Evolutionary conservation across 331 rosid genomes (phyloP).

Genomic region (Malus hybrid): DNA sequence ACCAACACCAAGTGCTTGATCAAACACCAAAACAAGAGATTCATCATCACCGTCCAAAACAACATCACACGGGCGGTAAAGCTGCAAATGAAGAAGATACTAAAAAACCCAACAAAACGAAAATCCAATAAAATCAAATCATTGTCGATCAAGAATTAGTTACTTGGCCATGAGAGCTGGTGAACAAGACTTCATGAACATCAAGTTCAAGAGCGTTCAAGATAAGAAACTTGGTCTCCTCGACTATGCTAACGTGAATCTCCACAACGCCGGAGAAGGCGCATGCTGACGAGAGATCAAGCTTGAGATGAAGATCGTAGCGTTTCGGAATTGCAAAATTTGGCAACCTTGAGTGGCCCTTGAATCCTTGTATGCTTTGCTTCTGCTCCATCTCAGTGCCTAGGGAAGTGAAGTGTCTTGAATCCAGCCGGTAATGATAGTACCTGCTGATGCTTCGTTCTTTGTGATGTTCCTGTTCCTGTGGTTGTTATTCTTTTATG

Average conservation of each 20-base stretch:
- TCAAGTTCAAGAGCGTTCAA: conserved; percentile 50
- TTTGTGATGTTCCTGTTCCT: neutral
- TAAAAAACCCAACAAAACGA: neutral
- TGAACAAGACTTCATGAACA: conserved; percentile 33
- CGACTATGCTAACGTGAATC: conserved; percentile 23
- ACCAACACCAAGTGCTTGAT: conserved; percentile 38
- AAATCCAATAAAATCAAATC: neutral
- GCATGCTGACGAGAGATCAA: conserved; percentile 42
- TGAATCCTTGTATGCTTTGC: conserved; percentile 35
- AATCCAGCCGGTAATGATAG: neutral
- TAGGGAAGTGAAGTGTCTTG: neutral
- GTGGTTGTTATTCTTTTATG: neutral
- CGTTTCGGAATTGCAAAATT: conserved; percentile 38
- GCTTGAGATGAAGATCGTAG: conserved; percentile 50
- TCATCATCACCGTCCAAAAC: conserved; percentile 46
- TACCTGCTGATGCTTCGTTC: neutral
- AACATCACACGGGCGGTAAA: conserved; percentile 19
- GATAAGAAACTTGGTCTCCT: conserved; percentile 37
- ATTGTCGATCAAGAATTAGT: neutral
- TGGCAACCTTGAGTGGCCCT: conserved; percentile 50
- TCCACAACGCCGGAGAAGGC: conserved; percentile 40
- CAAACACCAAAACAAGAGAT: conserved; percentile 46
- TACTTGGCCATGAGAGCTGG: conserved; percentile 37
- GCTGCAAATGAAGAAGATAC: conserved; percentile 6
- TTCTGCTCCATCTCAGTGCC: conserved; percentile 29